Percentiles rank a stretch among this genome's conserved stretches.
phyloP scores from a whole-genome alignment of 805 yeast genomes.

The Hanseniaspora meyeri region DNA sequence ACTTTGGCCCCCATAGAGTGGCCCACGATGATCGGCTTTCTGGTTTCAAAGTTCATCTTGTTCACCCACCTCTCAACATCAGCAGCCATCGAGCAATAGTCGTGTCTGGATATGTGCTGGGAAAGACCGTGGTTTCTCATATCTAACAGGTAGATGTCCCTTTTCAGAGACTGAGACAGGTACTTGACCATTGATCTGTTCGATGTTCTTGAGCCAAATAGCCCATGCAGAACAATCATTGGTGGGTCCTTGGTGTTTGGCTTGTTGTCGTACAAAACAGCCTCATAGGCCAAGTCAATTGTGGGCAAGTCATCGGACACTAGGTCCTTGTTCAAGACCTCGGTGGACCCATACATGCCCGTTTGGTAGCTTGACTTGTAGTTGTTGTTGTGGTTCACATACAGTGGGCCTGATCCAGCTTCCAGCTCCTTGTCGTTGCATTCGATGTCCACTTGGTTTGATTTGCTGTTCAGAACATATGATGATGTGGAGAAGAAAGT shows the following conservation, averaged over 20 bases:
- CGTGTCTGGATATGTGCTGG: conserved; percentile 60
- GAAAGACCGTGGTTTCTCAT: conserved; percentile 88
- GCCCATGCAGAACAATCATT: conserved; percentile 70
- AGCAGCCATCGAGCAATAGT: conserved; percentile 68
- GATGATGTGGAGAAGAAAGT: not conserved
- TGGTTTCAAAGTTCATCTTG: conserved; percentile 24
- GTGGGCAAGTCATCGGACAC: conserved; percentile 34
- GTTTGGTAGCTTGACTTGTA: conserved; percentile 20
- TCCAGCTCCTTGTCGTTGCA: not conserved
- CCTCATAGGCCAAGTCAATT: conserved; percentile 45
- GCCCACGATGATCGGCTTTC: conserved; percentile 54
- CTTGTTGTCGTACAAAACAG: conserved; percentile 18
- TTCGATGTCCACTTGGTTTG: not conserved
- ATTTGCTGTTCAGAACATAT: not conserved
- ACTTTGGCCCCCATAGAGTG: conserved; percentile 92
- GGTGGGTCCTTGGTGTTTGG: conserved; percentile 37
- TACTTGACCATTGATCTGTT: conserved; percentile 66
- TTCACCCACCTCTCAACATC: conserved; percentile 68
- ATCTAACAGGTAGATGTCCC: conserved; percentile 62
- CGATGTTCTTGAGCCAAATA: conserved; percentile 75
- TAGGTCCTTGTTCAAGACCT: conserved; percentile 22
- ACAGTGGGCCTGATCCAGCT: conserved; percentile 18
- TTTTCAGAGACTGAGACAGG: conserved; percentile 34
- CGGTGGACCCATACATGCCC: conserved; percentile 22
- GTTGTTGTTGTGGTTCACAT: conserved; percentile 22